Conservation (phyloP, 179 eudicot species). For the Carnegiea gigantea region DNA sequence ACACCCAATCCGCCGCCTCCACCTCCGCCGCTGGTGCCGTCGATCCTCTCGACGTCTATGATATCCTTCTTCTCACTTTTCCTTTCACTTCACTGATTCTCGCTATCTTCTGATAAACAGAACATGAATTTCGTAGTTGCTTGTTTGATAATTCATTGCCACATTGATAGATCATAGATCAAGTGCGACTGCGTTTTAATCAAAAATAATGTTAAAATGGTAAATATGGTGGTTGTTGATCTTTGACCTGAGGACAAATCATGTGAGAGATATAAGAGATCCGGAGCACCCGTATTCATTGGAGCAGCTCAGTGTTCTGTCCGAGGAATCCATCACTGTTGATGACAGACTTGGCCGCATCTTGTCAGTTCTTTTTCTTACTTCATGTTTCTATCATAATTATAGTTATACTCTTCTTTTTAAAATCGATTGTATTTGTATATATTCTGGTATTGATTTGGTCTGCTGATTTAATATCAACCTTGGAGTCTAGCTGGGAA, state of each 20-base stretch:
- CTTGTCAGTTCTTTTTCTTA: slow-evolving; percentile 35
- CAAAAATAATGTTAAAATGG: too few relatives aligned
- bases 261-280: slow-evolving; percentile 87
- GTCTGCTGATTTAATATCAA: neutral
- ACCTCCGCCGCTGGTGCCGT: slow-evolving; percentile 39
- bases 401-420: neutral
- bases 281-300: slow-evolving; percentile 92
- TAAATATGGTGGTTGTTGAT: slow-evolving; percentile 11
- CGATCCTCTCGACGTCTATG: slow-evolving; percentile 86
- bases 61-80: slow-evolving; percentile 57
- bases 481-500: neutral
- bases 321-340: slow-evolving; percentile 74
- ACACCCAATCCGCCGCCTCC: slow-evolving; percentile 30
- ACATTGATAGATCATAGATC: neutral
- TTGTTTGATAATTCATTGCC: too few relatives aligned
- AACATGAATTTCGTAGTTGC: too few relatives aligned
- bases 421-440: neutral
- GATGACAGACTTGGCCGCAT: slow-evolving; percentile 69
- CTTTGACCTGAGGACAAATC: slow-evolving; percentile 59
- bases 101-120: too few relatives aligned
- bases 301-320: slow-evolving; percentile 86
- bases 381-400: neutral
- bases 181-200: neutral
- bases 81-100: neutral
- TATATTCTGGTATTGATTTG: neutral